A percentile compares a stretch with the other conserved stretches of the same genome.
Conservation (phyloP, 352 stramenopile species). For the Blastocystis sp. region DNA sequence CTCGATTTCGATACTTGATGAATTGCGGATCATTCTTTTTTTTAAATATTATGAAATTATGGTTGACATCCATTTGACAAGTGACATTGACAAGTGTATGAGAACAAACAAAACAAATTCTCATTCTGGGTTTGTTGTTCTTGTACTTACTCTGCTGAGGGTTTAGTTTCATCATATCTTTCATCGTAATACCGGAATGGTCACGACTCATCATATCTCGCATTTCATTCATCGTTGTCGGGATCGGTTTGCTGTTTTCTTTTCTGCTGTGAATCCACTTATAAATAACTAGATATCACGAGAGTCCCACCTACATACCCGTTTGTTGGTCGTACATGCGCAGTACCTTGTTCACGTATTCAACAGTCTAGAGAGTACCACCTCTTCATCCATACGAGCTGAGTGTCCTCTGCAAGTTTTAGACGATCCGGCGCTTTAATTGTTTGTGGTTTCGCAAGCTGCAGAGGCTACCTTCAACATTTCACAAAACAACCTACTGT, state of each 20-base stretch:
- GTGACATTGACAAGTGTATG: neutral
- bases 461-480: neutral
- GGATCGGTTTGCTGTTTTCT: constrained; percentile 49
- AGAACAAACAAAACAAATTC: constrained; percentile 37
- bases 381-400: neutral
- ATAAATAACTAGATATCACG: constrained; percentile 24
- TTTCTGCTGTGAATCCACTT: constrained; percentile 54
- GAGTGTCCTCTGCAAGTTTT: constrained; percentile 35
- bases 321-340: constrained; percentile 43
- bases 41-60: too few species aligned
- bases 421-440: constrained; percentile 25
- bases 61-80: neutral
- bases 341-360: constrained; percentile 52
- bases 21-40: neutral
- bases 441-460: constrained; percentile 31
- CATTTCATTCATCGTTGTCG: constrained; percentile 28
- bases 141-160: constrained; percentile 53
- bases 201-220: constrained; percentile 57
- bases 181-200: constrained; percentile 48
- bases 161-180: constrained; percentile 61
- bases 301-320: neutral
- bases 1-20: neutral
- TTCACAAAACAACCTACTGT: neutral
- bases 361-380: neutral
- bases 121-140: neutral